Evolutionary conservation across 177 flowering plant species (phyloP).

Genomic region (Vitis hybrid): DNA sequence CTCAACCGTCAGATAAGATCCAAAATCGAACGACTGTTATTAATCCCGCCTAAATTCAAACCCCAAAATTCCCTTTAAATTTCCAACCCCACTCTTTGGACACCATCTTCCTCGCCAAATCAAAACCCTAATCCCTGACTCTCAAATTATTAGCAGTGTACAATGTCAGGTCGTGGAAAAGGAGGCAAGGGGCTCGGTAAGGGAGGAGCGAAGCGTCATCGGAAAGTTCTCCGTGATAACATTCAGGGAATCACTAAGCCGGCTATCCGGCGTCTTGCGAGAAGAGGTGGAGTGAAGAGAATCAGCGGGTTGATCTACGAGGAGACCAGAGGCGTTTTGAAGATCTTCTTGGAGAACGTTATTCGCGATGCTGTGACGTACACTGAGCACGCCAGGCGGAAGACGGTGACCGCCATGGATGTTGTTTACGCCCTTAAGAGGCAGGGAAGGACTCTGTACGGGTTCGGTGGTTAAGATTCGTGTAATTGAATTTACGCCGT

Average conservation of each 20-base stretch:
- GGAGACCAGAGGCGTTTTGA: conserved; percentile 39
- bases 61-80: too few species aligned
- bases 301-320: conserved; percentile 43
- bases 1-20: not conserved
- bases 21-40: conserved; percentile 1
- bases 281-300: conserved; percentile 41
- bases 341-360: conserved; percentile 41
- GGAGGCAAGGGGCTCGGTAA: conserved; percentile 44
- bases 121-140: too few species aligned
- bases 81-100: not conserved
- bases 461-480: conserved; percentile 29
- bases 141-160: not conserved
- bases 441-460: conserved; percentile 43
- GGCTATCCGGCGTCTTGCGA: conserved; percentile 36
- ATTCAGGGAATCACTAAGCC: conserved; percentile 49
- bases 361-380: conserved; percentile 43
- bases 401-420: conserved; percentile 47
- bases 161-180: conserved; percentile 43
- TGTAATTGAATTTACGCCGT: too few species aligned
- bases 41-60: conserved; percentile 3
- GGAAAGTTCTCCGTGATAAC: conserved; percentile 41
- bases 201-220: conserved; percentile 44
- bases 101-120: not conserved
- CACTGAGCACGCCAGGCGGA: conserved; percentile 43
- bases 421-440: conserved; percentile 43